Evolutionary conservation across 2,329 filamentous ascomycete species (phyloP), one percentile per base, ranked within the genome.

Genomic region (Aspergillus intermedius): DNA sequence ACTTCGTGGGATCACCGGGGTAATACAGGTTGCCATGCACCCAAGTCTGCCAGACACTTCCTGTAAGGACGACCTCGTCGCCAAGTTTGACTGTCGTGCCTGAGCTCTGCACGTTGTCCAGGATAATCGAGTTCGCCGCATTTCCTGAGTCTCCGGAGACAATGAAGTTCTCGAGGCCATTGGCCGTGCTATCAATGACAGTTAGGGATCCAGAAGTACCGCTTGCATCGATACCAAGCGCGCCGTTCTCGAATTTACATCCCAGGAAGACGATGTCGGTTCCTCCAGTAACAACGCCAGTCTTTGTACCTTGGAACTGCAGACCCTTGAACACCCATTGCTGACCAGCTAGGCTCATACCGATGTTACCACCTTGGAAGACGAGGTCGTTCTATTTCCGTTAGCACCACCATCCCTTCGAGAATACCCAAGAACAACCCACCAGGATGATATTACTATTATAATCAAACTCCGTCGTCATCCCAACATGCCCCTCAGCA

Each of bases 251-350:
- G 21, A 65, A 63, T 8, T 30, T 49, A 30, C 57, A 60, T 4
- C 53, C 61, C 8, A 64, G 28, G 40, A 64, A 55, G 5, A 62
- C 53, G 9, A 61, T 60, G 21, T 59, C 55, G 3, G 60, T 60
- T 8, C 58, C 63, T 1, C 60, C 74, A 42, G 77, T 72, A 1
- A 70, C 69, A 28, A 84, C 72, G 0, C 69, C 62, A 2, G 73
- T 74, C 2, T 75, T 77, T 59, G 82, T 85, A 56, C 83, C 83
- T 49, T 72, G 78, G 67, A 83, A 86, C 58, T 70, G 77, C 32
- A 72, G 63, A 1, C 69, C 63, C 61, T 80, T 81, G 50, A 67
- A 62, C 7, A 63, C 61, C 59, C 63, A 63, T 47, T 67, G 64
- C 44, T 67, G 64, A 12, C 64, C 64, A 35, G 49, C 60, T 17